Evolutionary conservation across 2,329 filamentous ascomycete species (phyloP).

Genomic region (Clonostachys sp.): DNA sequence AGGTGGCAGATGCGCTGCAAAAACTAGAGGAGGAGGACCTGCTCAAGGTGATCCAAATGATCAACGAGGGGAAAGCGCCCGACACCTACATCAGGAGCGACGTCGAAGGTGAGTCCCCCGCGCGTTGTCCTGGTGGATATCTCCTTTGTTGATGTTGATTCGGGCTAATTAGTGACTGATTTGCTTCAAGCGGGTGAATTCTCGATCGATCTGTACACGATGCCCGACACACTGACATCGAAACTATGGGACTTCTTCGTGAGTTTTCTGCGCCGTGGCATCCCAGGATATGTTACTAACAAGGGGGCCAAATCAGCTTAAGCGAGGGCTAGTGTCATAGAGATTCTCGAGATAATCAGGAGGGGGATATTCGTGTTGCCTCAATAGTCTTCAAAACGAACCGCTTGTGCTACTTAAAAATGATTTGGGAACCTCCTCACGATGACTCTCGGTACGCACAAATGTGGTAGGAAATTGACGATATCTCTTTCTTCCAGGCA

Average conservation of each 20-base stretch:
- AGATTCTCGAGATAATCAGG: no score
- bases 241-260: conserved; percentile 89
- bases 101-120: conserved; percentile 69
- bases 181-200: conserved; percentile 76
- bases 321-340: conserved; percentile 34
- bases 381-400: no score
- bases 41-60: conserved; percentile 92
- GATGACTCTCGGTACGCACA: no score
- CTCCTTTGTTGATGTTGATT: neutral
- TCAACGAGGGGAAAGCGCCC: conserved; percentile 92
- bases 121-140: conserved; percentile 1
- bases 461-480: no score
- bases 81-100: conserved; percentile 98
- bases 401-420: no score
- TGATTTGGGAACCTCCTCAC: no score
- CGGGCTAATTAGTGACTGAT: conserved; percentile 18
- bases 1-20: conserved; percentile 86
- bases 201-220: conserved; percentile 96
- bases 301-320: conserved; percentile 17
- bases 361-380: no score
- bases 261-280: conserved; percentile 14
- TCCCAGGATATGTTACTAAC: conserved; percentile 1
- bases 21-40: conserved; percentile 91
- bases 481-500: no score
- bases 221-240: conserved; percentile 83